Evolutionary conservation across 225 moss, liverwort and hornwort species (phyloP), one percentile per base, ranked within the genome.

Genomic region (Asterella californica): DNA sequence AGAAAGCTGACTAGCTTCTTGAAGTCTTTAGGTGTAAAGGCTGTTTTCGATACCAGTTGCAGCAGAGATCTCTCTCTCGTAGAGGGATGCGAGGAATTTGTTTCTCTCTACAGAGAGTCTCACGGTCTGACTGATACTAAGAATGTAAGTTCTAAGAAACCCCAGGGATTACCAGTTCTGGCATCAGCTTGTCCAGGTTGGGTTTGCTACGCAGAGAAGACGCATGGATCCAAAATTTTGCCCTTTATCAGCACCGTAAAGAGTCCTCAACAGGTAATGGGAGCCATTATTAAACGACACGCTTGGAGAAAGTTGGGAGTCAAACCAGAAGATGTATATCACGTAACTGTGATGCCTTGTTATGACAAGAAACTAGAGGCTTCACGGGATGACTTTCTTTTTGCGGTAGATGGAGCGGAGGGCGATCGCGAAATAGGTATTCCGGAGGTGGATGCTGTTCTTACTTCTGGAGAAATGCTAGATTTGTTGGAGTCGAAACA

Each of bases 311-410:
- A 42, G n/a, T 67, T 99, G 80, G 92, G 93, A 12, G 75, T 93
- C 25, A 87, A 74, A 76, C 87, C 93, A 47, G 99, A 95, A 78
- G 91, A 92, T 68, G 82, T 99, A 19, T 91, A 88, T 53, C 99
- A 99, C 81, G 93, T 99, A 10, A 99, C 99, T 0, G 87, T 99
- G 0, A 99, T 99, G 99, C 99, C 99, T 6, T 99, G 99, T 83
- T 99, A 99, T 63, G 99, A 99, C 82, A 99, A 95, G 85, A 99
- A 99, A 76, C 88, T 99, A 18, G 99, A 99, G 83, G 99, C 99
- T 77, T 90, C 95, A n/a, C 80, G 99, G 74, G 95, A 99, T 66
- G 99, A 99, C 84, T 99, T 99, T 80, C 81, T 99, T 38, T 99
- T 99, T 42, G 91, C 91, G 2, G 83, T 93, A 25, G 92, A 90